Base-by-base conservation (phyloP, 2,329 filamentous ascomycete genomes). In the Lasiodiplodia sp. region DNA sequence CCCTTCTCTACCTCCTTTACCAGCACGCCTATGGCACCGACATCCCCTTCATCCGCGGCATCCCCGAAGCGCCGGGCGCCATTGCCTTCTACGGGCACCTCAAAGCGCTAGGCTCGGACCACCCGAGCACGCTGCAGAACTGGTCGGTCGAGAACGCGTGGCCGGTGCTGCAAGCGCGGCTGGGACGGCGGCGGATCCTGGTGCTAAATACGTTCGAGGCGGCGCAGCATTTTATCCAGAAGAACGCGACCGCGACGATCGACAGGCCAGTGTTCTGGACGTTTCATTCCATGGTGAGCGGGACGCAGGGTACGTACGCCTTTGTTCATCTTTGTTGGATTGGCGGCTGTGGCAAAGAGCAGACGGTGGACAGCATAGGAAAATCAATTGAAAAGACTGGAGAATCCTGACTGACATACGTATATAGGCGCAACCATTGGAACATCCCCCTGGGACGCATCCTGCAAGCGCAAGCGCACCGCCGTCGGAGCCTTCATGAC, bases 1-100 rank as follows among this genome's bases (percentile, higher is more conserved):
- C 53, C 31, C 18, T 69, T 72, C 60, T 74, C 73, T 66, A 71
- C 72, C 3, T 62, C 67, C 10, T 55, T 66, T 38, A 64, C 70
- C 66, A 75, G 75, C 37, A 74, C 72, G 7, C 71, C 18, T 18
- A 78, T 31, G 16, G n/a, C 31, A 68, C 66, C 23, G 57, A 68
- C 49, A 23, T 49, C n/a, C 56, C 56, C 1, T 23, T 21, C 66
- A 68, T 68, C 49, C 16, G 14, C 28, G 57, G 47, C 8, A 55
- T 68, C 11, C 66, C 66, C 2, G 49, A 53, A 25, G 47, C 66
- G 1, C 3, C 25, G 1, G 47, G 47, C 34, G 56, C 66, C 8
- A 34, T 63, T 8, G 34, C 66, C 4, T 68, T 68, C 49, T 56
- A 63, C 47, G 66, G 66, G 2, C 66, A 68, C 56, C 16, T 68